Evolutionary conservation across 805 yeast genomes (phyloP).

Genomic region (Yarrowia osloensis): DNA sequence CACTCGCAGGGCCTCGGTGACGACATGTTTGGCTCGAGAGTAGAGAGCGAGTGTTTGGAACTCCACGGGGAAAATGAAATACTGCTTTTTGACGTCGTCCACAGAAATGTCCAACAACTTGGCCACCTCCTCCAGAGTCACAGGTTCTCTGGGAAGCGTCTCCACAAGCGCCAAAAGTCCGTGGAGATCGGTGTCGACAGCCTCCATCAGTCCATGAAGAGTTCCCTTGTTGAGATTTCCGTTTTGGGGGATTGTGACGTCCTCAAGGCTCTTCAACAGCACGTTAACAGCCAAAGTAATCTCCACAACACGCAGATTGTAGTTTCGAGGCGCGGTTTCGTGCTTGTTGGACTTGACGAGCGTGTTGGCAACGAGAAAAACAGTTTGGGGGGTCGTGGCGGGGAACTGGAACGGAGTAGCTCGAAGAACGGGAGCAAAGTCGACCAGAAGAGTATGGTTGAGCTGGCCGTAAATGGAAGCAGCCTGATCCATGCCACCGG

Average conservation of each 20-base stretch:
- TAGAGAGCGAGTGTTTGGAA: constrained; percentile 58
- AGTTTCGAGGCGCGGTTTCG: constrained; percentile 69
- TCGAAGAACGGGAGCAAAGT: constrained; percentile 58
- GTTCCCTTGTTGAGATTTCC: constrained; percentile 61
- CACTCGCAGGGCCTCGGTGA: constrained; percentile 61
- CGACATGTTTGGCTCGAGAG: constrained; percentile 64
- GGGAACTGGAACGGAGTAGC: constrained; percentile 62
- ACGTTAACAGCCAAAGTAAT: constrained; percentile 66
- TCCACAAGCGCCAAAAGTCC: constrained; percentile 47
- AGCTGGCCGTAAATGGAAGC: constrained; percentile 67
- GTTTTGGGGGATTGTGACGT: constrained; percentile 40
- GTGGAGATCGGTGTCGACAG: constrained; percentile 38
- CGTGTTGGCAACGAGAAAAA: constrained; percentile 65
- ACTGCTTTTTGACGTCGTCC: constrained; percentile 50
- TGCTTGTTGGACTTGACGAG: constrained; percentile 63
- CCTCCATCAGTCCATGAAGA: constrained; percentile 63
- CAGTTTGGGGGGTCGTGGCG: constrained; percentile 47
- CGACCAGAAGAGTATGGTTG: constrained; percentile 59
- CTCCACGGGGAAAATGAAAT: constrained; percentile 58
- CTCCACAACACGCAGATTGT: constrained; percentile 72
- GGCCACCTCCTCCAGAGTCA: constrained; percentile 48
- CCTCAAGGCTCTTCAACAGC: constrained; percentile 46
- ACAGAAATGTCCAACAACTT: constrained; percentile 46
- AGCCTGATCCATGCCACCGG: constrained; percentile 81
- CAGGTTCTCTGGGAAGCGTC: constrained; percentile 41